Evolutionary conservation across 2,329 filamentous ascomycete species (phyloP).

Genomic region (Didymella segeticola): DNA sequence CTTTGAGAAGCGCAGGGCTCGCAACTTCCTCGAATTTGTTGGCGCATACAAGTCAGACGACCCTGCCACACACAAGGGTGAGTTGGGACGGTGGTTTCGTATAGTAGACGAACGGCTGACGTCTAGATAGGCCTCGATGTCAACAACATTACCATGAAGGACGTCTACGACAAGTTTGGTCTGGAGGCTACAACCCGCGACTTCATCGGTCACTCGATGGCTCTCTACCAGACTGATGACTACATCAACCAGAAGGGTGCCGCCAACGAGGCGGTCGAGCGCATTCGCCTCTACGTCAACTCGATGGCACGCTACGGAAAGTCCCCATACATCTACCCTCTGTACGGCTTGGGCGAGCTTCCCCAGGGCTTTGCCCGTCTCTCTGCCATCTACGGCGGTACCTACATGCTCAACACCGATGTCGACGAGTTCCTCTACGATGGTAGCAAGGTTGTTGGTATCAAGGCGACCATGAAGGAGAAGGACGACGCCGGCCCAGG

Average conservation of each 20-base stretch:
- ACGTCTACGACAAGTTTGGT: conserved; percentile 98
- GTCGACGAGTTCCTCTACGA: conserved; percentile 91
- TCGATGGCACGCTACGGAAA: conserved; percentile 97
- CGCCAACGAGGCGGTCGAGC: conserved; percentile 85
- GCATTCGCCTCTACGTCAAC: conserved; percentile 95
- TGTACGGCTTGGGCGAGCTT: conserved; percentile 95
- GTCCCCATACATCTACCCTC: conserved; percentile 98
- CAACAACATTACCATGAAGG: conserved; percentile 84
- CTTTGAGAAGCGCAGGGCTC: conserved; percentile 96
- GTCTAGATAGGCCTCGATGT: conserved; percentile 72
- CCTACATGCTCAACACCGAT: conserved; percentile 98
- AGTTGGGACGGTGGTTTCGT: conserved; percentile 29
- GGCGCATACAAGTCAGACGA: conserved; percentile 84
- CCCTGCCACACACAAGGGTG: conserved; percentile 87
- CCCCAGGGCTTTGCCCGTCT: conserved; percentile 97
- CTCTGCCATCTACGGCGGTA: conserved; percentile 97
- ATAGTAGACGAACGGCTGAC: conserved; percentile 1
- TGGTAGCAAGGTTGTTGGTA: conserved; percentile 83
- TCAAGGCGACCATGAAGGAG: conserved; percentile 96
- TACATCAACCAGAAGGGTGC: conserved; percentile 78
- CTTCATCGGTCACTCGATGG: conserved; percentile 98
- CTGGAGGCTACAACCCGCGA: conserved; percentile 89
- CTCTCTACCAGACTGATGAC: conserved; percentile 87
- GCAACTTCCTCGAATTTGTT: conserved; percentile 96
- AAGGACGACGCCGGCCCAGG: conserved; percentile 73